These are phyloP conservation scores for Cryptosporidium andersoni DNA, from an alignment of 169 alveolate genomes.

Conservation along the genomic window DNA sequence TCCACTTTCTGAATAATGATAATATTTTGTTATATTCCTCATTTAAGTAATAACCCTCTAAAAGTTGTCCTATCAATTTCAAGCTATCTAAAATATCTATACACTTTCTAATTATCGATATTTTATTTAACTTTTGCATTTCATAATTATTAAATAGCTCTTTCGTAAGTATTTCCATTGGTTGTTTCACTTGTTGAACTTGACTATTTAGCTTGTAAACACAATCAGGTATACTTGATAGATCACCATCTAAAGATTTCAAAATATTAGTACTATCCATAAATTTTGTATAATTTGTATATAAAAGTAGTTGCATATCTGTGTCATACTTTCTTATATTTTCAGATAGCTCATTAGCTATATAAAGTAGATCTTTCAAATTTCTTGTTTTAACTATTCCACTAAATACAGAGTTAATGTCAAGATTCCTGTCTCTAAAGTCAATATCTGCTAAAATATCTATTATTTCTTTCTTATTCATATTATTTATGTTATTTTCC, in stretches of 20 bases:
- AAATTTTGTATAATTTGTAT: slow-evolving; percentile 35
- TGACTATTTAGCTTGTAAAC: neutral
- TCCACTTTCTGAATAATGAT: slow-evolving; percentile 35
- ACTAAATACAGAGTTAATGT: slow-evolving; percentile 9
- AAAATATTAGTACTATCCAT: slow-evolving; percentile 8
- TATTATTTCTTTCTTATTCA: slow-evolving; percentile 4
- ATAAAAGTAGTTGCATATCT: slow-evolving; percentile 45
- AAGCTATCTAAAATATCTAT: neutral
- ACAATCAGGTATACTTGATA: neutral
- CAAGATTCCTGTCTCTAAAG: neutral
- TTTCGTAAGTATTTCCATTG: no score
- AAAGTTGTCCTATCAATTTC: slow-evolving; percentile 4
- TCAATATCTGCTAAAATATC: neutral
- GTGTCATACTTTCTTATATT: slow-evolving; percentile 7
- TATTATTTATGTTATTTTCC: slow-evolving; percentile 3
- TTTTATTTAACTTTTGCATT: slow-evolving; percentile 1
- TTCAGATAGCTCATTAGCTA: slow-evolving; percentile 6
- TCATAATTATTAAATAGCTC: slow-evolving; percentile 2
- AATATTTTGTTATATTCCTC: slow-evolving; percentile 15
- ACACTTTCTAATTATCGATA: neutral
- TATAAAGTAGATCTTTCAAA: slow-evolving; percentile 23
- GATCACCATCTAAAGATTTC: neutral
- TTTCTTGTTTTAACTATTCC: slow-evolving; percentile 25
- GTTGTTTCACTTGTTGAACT: no score
- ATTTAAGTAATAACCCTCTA: slow-evolving; percentile 10